Evolutionary conservation across 2,329 filamentous ascomycete genomes (phyloP), one percentile per base, ranked within the genome.

Genomic region (Tolypocladium ovalisporum): DNA sequence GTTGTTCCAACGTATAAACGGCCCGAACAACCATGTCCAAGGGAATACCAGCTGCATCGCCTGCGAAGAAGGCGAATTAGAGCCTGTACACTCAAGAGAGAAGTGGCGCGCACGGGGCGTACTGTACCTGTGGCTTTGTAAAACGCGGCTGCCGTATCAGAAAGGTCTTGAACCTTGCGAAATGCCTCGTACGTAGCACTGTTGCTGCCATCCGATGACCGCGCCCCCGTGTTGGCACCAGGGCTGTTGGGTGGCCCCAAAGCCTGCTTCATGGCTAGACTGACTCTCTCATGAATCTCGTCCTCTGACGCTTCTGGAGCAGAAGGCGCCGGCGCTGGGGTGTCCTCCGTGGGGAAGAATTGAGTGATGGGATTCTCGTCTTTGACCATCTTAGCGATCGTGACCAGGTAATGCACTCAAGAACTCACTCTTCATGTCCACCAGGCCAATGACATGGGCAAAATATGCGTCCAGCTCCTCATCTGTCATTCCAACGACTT

Each of bases 381-480:
- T 71, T 34, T 51, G 10, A 19, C 3, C 40, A 4, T 47, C 36
- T 56, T 13, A 56, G 47, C 15, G 47, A 3, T 12, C 15, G 52
- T 13, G 12, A 6, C 19, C 19, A 2, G 24, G 32, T 7, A 9
- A 3, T 29, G n/a, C 32, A 32, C 15, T 15, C 35, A 12, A 15
- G n/a, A 15, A 57, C 66, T 60, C 56, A 75, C 73, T 70, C 53
- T 60, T 69, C 36, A 63, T 64, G 40, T 73, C 70, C 40, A 69
- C 61, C 1, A 69, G 63, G 24, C 68, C 68, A 17, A 67, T 59
- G 15, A 75, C 59, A 22, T 72, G 65, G 34, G 66, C 78, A 69
- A 90, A 78, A 66, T 90, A 91, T 35, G 82, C 75, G 63, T 89
- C 84, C 47, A 90, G 71, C 57, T 87, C 79, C 27, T 78, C 72